Evolutionary conservation across 2,329 filamentous ascomycete species (phyloP).

Genomic region (Penicillium sp.): DNA sequence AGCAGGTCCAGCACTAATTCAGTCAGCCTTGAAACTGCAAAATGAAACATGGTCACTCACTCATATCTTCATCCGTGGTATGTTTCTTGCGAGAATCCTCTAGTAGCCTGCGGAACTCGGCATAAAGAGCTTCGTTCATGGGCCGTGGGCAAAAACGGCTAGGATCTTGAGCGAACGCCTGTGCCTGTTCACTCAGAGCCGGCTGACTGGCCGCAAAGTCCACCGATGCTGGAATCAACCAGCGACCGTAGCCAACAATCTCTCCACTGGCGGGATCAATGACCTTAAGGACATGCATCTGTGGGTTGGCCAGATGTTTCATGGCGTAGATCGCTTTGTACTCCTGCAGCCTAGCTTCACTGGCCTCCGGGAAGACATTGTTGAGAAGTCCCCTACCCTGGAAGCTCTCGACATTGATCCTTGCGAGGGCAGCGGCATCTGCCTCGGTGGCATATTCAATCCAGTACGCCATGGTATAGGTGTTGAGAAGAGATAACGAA

Average conservation of each 20-base stretch:
- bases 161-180: slow-evolving; percentile 35
- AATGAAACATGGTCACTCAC: slow-evolving; percentile 15
- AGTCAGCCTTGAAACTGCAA: neutral
- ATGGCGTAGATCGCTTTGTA: slow-evolving; percentile 38
- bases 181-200: slow-evolving; percentile 42
- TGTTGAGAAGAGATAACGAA: neutral
- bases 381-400: slow-evolving; percentile 38
- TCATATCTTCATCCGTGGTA: slow-evolving; percentile 22
- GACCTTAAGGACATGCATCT: slow-evolving; percentile 43
- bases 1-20: slow-evolving; percentile 46
- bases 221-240: slow-evolving; percentile 37
- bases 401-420: slow-evolving; percentile 51
- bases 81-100: slow-evolving; percentile 18
- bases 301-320: slow-evolving; percentile 43
- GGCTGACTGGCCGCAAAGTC: slow-evolving; percentile 25
- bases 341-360: slow-evolving; percentile 23
- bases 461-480: slow-evolving; percentile 7
- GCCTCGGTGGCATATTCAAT: slow-evolving; percentile 37
- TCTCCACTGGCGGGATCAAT: slow-evolving; percentile 32
- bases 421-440: slow-evolving; percentile 44
- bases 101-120: slow-evolving; percentile 19
- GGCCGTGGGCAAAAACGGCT: slow-evolving; percentile 39
- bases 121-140: slow-evolving; percentile 46
- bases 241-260: slow-evolving; percentile 51
- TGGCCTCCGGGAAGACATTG: slow-evolving; percentile 39